Percentiles rank a stretch among this genome's conserved stretches.
Conservation (phyloP, 768 basidiomycete species). For the Pleurotus cornucopiae region DNA sequence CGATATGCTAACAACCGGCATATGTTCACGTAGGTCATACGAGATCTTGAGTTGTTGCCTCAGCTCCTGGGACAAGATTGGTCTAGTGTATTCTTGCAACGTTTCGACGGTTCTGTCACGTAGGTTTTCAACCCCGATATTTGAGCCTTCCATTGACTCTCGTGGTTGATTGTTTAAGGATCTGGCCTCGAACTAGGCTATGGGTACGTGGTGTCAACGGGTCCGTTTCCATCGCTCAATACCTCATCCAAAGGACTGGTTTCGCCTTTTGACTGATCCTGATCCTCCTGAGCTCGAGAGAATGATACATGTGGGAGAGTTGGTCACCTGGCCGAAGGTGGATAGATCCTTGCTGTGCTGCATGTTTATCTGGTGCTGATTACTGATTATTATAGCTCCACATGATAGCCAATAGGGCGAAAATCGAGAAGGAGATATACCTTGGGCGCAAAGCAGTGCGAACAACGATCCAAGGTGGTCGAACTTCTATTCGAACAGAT, state of each 20-base stretch:
- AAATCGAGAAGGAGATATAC: constrained; percentile 79
- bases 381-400: constrained; percentile 52
- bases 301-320: constrained; percentile 84
- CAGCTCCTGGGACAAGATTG: constrained; percentile 90
- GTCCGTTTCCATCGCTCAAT: constrained; percentile 6
- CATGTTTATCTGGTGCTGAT: not conserved
- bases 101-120: constrained; percentile 88
- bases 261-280: constrained; percentile 80
- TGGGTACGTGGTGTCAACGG: constrained; percentile 38
- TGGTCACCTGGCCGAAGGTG: constrained; percentile 97
- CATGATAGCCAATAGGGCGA: constrained; percentile 90
- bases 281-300: constrained; percentile 73
- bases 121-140: constrained; percentile 33
- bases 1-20: constrained; percentile 8
- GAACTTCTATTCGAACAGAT: not conserved
- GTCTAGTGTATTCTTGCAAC: constrained; percentile 94
- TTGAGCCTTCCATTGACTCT: constrained; percentile 21
- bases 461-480: constrained; percentile 31
- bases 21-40: constrained; percentile 57
- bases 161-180: constrained; percentile 35
- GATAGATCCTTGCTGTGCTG: constrained; percentile 15
- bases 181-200: constrained; percentile 82
- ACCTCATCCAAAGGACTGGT: constrained; percentile 62
- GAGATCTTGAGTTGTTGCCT: constrained; percentile 95
- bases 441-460: constrained; percentile 75